Evolutionary conservation across 495 filamentous ascomycete species (phyloP).

Genomic region (Friedmanniomyces endolithicus): DNA sequence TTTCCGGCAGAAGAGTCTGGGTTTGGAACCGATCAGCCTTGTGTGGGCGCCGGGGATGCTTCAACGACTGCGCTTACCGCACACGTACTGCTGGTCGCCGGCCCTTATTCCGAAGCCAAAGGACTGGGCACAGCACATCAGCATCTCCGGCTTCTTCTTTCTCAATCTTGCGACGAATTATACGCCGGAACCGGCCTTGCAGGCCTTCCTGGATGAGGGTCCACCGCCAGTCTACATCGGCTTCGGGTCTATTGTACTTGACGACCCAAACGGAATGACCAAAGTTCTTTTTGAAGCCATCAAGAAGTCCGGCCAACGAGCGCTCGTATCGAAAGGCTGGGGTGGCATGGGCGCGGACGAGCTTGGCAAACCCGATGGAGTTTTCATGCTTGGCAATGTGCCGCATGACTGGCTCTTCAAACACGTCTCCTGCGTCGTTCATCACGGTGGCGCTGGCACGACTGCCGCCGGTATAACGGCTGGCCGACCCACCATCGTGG

Average conservation of each 20-base stretch:
- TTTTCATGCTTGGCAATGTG: slow-evolving; percentile 48
- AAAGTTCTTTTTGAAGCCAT: slow-evolving; percentile 45
- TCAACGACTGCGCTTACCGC: slow-evolving; percentile 39
- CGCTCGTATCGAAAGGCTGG: slow-evolving; percentile 54
- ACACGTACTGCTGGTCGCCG: slow-evolving; percentile 54
- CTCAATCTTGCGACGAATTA: slow-evolving; percentile 38
- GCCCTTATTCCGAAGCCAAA: slow-evolving; percentile 48
- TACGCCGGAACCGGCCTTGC: slow-evolving; percentile 40
- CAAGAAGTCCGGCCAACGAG: slow-evolving; percentile 37
- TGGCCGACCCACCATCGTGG: slow-evolving; percentile 46
- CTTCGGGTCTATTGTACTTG: slow-evolving; percentile 55
- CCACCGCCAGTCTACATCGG: slow-evolving; percentile 52
- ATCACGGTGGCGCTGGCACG: slow-evolving; percentile 56
- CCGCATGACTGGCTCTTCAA: slow-evolving; percentile 59
- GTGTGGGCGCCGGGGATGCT: slow-evolving; percentile 37
- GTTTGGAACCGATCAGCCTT: slow-evolving; percentile 41
- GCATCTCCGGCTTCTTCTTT: slow-evolving; percentile 53
- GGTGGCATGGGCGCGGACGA: slow-evolving; percentile 43
- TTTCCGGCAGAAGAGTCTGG: slow-evolving; percentile 39
- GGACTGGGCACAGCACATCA: slow-evolving; percentile 49
- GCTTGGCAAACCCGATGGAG: slow-evolving; percentile 32
- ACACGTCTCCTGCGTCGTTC: slow-evolving; percentile 47
- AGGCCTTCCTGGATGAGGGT: slow-evolving; percentile 41
- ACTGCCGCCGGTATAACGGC: slow-evolving; percentile 49
- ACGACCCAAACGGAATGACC: slow-evolving; percentile 44